Evolutionary conservation across 2,329 filamentous ascomycete species (phyloP), one percentile per base, ranked within the genome.

Genomic region (Fusarium decemcellulare): DNA sequence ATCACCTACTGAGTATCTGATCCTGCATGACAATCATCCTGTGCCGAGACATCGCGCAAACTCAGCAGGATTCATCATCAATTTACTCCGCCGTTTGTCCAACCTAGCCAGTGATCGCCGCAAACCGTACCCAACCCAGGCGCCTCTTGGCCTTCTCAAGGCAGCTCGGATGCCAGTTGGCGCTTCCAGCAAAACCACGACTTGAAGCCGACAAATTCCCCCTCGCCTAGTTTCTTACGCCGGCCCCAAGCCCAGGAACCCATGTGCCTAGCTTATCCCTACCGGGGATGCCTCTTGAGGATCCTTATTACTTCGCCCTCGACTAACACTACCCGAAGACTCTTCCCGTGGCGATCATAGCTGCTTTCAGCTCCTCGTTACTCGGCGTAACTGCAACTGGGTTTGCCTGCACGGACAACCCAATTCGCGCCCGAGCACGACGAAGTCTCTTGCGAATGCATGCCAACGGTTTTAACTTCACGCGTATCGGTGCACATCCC

Each of bases 271-370:
- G 42, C 46, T 57, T 61, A 37, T 56, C 55, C 44, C 60, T 46
- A 61, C 52, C 40, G 44, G 51, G 59, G 56, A 32, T 58, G 58
- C 56, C 44, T 68, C 51, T 43, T 40, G 55, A 52, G 50, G 56
- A 65, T 71, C 59, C 46, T 61, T 53, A 62, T 66, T 48, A 48
- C 37, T 27, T 36, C 29, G 16, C 36, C 29, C 54, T 57, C 48
- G 46, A 48, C 48, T 54, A 42, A 56, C 39, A 52, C 36, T 27
- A 47, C 29, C 64, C 47, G 58, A 58, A 36, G 36, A 44, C 36
- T 15, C 15, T 43, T 50, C 56, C 46, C 48, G 34, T 39, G 55
- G 42, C 63, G 59, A 61, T 70, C 63, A 39, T 39, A 46, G 37
- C 52, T 61, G 18, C 50, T 68, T 58, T 50, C 34, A 43, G 62